Conservation (phyloP, 495 filamentous ascomycete genomes). For the Xylaria castorea region DNA sequence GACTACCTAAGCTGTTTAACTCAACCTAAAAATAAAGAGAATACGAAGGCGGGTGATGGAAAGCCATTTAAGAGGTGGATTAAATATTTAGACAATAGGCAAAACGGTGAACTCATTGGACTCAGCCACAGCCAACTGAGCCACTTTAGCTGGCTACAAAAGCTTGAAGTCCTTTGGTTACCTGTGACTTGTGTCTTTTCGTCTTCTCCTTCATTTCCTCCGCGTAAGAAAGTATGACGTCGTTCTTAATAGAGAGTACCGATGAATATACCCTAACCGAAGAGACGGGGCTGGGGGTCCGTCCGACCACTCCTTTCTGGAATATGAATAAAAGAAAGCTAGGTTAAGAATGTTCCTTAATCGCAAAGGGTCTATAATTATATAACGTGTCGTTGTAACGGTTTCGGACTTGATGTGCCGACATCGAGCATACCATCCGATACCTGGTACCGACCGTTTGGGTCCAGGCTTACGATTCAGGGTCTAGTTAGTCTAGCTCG, state of each 20-base stretch:
- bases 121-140: background rate
- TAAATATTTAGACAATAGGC: background rate
- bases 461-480: constrained; percentile 3
- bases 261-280: background rate
- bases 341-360: background rate
- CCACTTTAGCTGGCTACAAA: background rate
- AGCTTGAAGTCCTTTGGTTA: background rate
- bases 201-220: background rate
- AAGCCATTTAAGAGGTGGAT: background rate
- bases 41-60: background rate
- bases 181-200: background rate
- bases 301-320: background rate
- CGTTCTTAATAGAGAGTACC: background rate
- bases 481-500: background rate
- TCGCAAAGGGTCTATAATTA: background rate
- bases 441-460: background rate
- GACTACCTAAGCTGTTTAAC: background rate
- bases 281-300: background rate
- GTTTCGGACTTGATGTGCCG: constrained; percentile 5
- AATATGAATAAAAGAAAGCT: background rate
- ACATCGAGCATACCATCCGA: background rate
- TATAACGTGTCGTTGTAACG: background rate
- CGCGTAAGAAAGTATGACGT: background rate
- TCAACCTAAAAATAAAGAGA: background rate
- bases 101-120: background rate